Evolutionary conservation across 2,329 filamentous ascomycete genomes (phyloP).

Genomic region (Diaporthe sp.): DNA sequence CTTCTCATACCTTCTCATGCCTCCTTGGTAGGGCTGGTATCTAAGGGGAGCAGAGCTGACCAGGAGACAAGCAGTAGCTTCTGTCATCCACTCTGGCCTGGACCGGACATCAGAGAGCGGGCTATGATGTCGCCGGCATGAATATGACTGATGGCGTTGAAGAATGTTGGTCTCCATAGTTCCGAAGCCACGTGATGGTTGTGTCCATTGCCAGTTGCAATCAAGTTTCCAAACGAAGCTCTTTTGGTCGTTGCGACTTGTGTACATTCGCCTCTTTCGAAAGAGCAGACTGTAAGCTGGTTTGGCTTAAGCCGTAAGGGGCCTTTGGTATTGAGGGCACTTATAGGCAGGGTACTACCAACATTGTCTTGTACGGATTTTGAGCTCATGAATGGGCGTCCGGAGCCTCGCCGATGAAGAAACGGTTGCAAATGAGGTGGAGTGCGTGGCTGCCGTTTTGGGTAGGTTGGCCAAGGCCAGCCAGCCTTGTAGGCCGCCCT

Average conservation of each 20-base stretch:
- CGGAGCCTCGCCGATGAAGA: not conserved
- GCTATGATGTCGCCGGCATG: not conserved
- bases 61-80: not conserved
- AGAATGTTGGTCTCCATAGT: not conserved
- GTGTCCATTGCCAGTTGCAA: not conserved
- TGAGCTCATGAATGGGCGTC: not conserved
- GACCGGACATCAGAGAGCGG: not conserved
- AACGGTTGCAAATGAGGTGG: slow-evolving; percentile 32
- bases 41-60: not conserved
- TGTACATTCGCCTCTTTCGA: not conserved
- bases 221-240: not conserved
- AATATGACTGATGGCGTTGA: not conserved
- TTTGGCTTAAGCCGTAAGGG: not conserved
- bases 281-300: not conserved
- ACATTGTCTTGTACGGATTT: not conserved
- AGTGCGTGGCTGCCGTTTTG: slow-evolving; percentile 17
- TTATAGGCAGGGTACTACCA: not conserved
- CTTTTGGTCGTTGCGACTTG: too few relatives aligned
- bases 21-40: not conserved
- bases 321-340: not conserved
- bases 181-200: not conserved
- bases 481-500: slow-evolving; percentile 32
- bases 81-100: not conserved
- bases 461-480: slow-evolving; percentile 31
- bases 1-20: not conserved